Evolutionary conservation across 495 filamentous ascomycete genomes (phyloP).

Genomic region (Lichina pygmaea): DNA sequence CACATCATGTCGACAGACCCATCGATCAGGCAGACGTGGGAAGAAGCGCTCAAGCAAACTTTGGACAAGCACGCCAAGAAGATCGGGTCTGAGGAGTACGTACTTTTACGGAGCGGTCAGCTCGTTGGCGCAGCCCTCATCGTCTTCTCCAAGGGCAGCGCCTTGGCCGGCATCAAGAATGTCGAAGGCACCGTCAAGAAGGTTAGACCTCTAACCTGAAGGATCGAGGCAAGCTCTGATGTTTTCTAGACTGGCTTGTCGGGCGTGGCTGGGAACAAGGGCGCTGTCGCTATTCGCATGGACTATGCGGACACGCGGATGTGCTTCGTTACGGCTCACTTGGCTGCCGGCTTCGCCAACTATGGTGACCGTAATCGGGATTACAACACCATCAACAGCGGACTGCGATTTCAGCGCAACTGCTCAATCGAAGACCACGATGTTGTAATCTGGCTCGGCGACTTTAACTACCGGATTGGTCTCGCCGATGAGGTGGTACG

Average conservation of each 20-base stretch:
- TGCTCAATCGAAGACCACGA: constrained; percentile 79
- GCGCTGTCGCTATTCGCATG: constrained; percentile 86
- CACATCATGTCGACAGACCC: constrained; percentile 99
- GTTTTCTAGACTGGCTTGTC: constrained; percentile 55
- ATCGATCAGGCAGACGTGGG: constrained; percentile 59
- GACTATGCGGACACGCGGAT: constrained; percentile 83
- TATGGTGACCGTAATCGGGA: constrained; percentile 90
- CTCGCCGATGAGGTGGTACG: constrained; percentile 55
- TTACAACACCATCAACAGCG: constrained; percentile 68
- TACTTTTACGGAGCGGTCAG: constrained; percentile 73
- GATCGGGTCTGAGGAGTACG: constrained; percentile 46
- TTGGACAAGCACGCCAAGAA: constrained; percentile 41
- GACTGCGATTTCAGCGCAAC: constrained; percentile 74
- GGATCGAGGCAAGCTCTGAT: neutral
- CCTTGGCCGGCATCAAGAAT: constrained; percentile 63
- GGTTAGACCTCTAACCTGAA: constrained; percentile 10
- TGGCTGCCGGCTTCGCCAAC: constrained; percentile 90
- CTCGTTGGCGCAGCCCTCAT: constrained; percentile 81
- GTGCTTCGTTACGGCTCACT: constrained; percentile 89
- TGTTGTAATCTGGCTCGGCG: constrained; percentile 86
- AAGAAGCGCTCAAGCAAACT: constrained; percentile 47
- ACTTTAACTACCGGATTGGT: constrained; percentile 97
- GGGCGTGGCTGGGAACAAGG: constrained; percentile 94
- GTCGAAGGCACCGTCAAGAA: constrained; percentile 93
- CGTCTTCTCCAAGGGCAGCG: constrained; percentile 61